Evolutionary conservation across 2,329 filamentous ascomycete genomes (phyloP).

Genomic region (Aureobasidium sp.): DNA sequence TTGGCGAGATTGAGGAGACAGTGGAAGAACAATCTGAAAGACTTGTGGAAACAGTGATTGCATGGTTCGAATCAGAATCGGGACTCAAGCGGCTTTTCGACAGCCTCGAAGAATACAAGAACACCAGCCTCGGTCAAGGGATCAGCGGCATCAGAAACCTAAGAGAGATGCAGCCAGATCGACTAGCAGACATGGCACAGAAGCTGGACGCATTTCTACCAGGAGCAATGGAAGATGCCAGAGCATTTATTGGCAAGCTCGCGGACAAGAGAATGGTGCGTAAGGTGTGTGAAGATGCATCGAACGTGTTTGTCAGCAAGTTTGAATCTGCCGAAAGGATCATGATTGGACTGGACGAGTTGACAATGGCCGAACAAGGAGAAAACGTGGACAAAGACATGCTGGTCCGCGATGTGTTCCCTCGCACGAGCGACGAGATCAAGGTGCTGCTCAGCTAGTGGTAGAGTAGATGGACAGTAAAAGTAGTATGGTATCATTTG

Average conservation of each 20-base stretch:
- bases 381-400: slow-evolving; percentile 32
- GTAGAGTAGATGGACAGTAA: neutral
- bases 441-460: slow-evolving; percentile 53
- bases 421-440: slow-evolving; percentile 58
- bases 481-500: slow-evolving; percentile 10
- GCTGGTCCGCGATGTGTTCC: slow-evolving; percentile 51
- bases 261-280: slow-evolving; percentile 66
- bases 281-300: slow-evolving; percentile 73
- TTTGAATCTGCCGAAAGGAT: slow-evolving; percentile 66
- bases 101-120: slow-evolving; percentile 43
- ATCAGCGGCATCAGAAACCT: slow-evolving; percentile 40
- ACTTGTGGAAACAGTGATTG: slow-evolving; percentile 51
- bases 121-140: slow-evolving; percentile 27
- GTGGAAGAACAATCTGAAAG: slow-evolving; percentile 34
- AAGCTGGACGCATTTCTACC: slow-evolving; percentile 84
- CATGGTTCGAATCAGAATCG: slow-evolving; percentile 67
- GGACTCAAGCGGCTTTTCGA: slow-evolving; percentile 61
- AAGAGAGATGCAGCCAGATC: slow-evolving; percentile 51
- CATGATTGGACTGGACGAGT: slow-evolving; percentile 53
- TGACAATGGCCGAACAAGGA: slow-evolving; percentile 31
- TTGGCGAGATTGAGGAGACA: slow-evolving; percentile 27
- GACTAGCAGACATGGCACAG: slow-evolving; percentile 63
- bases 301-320: slow-evolving; percentile 74
- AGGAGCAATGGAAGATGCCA: slow-evolving; percentile 85
- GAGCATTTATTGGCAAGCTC: slow-evolving; percentile 69